Evolutionary conservation across 768 basidiomycete genomes (phyloP).

Genomic region (Calocybe cyanea): DNA sequence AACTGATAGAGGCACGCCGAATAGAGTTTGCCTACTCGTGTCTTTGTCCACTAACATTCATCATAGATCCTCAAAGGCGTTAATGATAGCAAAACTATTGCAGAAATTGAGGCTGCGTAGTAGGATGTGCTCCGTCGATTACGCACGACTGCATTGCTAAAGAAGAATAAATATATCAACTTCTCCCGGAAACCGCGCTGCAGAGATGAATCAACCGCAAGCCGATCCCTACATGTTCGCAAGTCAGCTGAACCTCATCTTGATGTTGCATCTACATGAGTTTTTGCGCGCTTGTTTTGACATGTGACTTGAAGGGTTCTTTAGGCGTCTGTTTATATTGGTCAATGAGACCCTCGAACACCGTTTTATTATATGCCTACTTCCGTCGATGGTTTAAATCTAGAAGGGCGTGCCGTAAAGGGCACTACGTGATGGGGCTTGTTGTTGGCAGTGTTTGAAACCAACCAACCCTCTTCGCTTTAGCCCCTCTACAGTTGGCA

Average conservation of each 20-base stretch:
- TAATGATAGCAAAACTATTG: constrained; percentile 49
- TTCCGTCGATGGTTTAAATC: not conserved
- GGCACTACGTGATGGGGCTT: constrained; percentile 9
- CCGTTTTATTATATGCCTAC: constrained; percentile 1
- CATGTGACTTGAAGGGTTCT: constrained; percentile 1
- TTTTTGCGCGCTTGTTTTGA: constrained; percentile 8
- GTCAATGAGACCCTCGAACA: constrained; percentile 11
- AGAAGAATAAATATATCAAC: too few species aligned
- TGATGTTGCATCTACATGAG: too few species aligned
- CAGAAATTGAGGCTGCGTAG: constrained; percentile 55
- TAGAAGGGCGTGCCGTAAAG: constrained; percentile 2
- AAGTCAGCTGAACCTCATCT: constrained; percentile 3
- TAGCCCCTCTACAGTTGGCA: not conserved
- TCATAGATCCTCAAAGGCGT: constrained; percentile 53
- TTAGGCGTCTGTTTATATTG: too few species aligned
- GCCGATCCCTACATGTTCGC: constrained; percentile 1
- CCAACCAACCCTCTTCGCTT: not conserved
- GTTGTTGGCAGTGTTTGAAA: constrained; percentile 10
- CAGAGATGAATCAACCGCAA: too few species aligned
- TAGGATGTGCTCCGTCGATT: not conserved
- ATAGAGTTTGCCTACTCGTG: not conserved
- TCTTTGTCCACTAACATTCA: constrained; percentile 2
- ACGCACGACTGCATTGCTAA: too few species aligned
- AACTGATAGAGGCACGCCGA: constrained; percentile 59
- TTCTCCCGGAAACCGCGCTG: too few species aligned